These are phyloP conservation scores for Monosporozyma unispora DNA, from an alignment of 805 yeast species.

Conservation along the genomic window DNA sequence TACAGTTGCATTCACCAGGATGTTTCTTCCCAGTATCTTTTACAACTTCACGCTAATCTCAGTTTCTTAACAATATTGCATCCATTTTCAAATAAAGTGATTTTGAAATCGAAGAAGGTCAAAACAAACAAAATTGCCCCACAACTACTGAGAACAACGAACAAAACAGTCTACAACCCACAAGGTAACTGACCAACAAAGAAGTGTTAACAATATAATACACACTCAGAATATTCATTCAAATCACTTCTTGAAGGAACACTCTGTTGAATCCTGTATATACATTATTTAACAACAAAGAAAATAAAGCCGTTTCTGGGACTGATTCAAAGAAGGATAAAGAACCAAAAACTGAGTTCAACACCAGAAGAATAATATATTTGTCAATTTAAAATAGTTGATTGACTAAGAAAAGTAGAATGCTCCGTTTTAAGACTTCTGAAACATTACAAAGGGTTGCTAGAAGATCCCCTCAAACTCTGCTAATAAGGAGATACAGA, in stretches of 20 bases:
- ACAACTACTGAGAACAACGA: too few species aligned
- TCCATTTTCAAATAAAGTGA: neutral
- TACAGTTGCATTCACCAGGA: too few species aligned
- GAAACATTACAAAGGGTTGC: neutral
- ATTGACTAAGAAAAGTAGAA: too few species aligned
- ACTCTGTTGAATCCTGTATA: neutral
- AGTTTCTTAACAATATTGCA: neutral
- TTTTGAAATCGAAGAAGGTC: neutral
- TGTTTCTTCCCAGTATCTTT: neutral
- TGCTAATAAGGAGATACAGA: neutral
- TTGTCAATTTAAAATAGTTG: neutral
- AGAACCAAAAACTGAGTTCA: neutral
- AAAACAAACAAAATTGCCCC: neutral
- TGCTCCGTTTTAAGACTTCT: neutral
- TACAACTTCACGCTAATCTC: neutral
- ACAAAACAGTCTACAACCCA: neutral
- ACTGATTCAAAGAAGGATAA: neutral
- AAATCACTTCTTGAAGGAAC: neutral
- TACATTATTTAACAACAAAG: neutral
- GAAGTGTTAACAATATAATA: neutral
- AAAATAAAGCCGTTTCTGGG: neutral
- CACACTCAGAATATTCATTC: neutral
- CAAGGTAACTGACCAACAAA: neutral
- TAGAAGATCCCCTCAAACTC: neutral
- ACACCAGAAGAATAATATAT: neutral